Base-by-base conservation (phyloP, 2,329 filamentous ascomycete species). In the Oidium heveae region DNA sequence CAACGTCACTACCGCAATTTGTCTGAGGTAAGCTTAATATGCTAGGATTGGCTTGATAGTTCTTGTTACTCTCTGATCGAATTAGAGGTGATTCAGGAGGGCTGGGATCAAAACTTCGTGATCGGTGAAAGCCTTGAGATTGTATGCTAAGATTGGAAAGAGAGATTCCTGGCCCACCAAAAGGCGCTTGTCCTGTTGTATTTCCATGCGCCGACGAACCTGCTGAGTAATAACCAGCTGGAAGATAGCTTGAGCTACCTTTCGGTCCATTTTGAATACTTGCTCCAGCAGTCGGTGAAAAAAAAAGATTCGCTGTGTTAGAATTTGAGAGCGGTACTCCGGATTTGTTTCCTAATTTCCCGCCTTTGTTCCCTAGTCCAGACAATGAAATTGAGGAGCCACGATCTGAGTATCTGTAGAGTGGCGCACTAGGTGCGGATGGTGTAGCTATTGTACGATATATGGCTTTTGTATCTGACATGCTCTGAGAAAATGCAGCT, bases 171-270 rank as follows among this genome's bases (percentile, higher is more conserved):
- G 61, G 56, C 57, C 73, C 69, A 57, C 73, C 69, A 70, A 59
- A 61, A 55, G 59, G 51, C 53, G 61, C 52, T 59, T 62, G 57
- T 55, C 57, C 61, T 47, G 59, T 56, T 18, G 69, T 69, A 54
- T 69, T 61, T 20, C 58, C 62, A 12, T 60, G 58, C 3, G 60
- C 59, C 13, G 64, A 53, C 16, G 66, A 68, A 22, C 82, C 76
- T 5, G 85, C 76, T 34, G 86, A 82, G 64, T 96, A 96, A 69
- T 94, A 95, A 1, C 89, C 89, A 2, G 89, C 82, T 16, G 89
- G 89, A 20, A 95, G 73, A 65, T 89, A 94, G n/a, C 73, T 72
- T 1, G 86, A 94, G 56, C 76, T 78, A 57, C 70, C 68, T 53
- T 73, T 71, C 53, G 74, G 71, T 36, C 72, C 73, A 51, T 72